Conservation (phyloP, 192 early-diverging fungal genomes). For the Coemansia sp. region DNA sequence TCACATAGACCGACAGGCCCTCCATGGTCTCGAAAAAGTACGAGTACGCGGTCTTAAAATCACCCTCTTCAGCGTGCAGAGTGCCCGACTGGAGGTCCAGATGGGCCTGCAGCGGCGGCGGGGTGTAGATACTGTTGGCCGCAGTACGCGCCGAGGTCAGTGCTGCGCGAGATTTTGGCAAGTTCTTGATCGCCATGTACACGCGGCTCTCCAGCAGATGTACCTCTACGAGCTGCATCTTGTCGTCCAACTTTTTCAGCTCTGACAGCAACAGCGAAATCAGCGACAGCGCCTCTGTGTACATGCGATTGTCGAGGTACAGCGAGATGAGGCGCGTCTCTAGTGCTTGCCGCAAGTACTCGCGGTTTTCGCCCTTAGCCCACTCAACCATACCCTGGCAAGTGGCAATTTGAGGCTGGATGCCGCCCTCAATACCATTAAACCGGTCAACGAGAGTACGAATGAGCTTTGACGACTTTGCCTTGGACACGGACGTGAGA, state of each 20-base stretch:
- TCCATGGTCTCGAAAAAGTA: conserved; percentile 99
- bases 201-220: conserved; percentile 93
- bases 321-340: conserved; percentile 90
- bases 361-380: conserved; percentile 87
- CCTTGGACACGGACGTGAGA: conserved; percentile 85
- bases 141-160: conserved; percentile 93
- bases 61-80: conserved; percentile 97
- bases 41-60: conserved; percentile 98
- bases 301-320: conserved; percentile 94
- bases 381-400: conserved; percentile 95
- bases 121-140: conserved; percentile 97
- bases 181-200: conserved; percentile 87
- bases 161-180: conserved; percentile 94
- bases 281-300: conserved; percentile 83
- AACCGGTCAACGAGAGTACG: conserved; percentile 80
- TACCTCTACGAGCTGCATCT: conserved; percentile 96
- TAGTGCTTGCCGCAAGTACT: conserved; percentile 92
- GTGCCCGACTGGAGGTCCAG: conserved; percentile 98
- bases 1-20: conserved; percentile 65
- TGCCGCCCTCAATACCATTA: conserved; percentile 78
- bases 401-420: conserved; percentile 86
- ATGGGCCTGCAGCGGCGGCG: conserved; percentile 91
- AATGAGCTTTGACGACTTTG: conserved; percentile 87
- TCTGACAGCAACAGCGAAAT: conserved; percentile 85
- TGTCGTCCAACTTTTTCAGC: conserved; percentile 98